A percentile compares a stretch with the other conserved stretches of the same genome.
These are phyloP conservation scores for Aureobasidium lini DNA, from an alignment of 2,329 filamentous ascomycete genomes.

Conservation along the genomic window DNA sequence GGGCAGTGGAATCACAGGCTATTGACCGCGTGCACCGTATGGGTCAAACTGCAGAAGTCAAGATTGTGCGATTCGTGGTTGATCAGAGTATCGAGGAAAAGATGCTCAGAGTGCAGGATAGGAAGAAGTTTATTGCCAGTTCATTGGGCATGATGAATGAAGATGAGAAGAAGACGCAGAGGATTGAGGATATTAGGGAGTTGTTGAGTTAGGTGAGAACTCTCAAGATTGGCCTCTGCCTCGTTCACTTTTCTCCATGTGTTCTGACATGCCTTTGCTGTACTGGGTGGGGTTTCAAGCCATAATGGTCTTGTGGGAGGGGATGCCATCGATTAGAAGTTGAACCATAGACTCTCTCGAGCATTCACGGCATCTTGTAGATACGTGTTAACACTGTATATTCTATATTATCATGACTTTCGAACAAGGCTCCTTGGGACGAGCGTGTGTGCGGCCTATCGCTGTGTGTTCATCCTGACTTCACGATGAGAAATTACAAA, in stretches of 20 bases:
- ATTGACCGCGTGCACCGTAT: constrained; percentile 97
- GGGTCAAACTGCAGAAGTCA: constrained; percentile 82
- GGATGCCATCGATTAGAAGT: too few species aligned
- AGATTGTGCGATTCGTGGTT: constrained; percentile 81
- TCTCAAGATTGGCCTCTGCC: not conserved
- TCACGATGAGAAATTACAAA: too few species aligned
- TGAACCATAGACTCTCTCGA: not conserved
- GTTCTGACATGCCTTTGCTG: not conserved
- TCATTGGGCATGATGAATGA: constrained; percentile 91
- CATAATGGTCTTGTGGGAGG: not conserved
- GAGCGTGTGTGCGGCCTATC: too few species aligned
- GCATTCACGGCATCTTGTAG: not conserved
- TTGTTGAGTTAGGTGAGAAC: constrained; percentile 52
- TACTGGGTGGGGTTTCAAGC: not conserved
- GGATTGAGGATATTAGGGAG: constrained; percentile 91
- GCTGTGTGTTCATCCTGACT: too few species aligned
- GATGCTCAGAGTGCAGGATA: constrained; percentile 87
- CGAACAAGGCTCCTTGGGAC: too few species aligned
- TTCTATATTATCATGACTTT: not conserved
- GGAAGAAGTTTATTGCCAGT: constrained; percentile 95
- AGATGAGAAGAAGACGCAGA: constrained; percentile 81
- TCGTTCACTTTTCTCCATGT: not conserved
- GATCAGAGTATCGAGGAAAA: constrained; percentile 87
- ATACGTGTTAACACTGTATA: not conserved
- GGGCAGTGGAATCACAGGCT: constrained; percentile 90